These are phyloP conservation scores for Apiotrichum gracile DNA, from an alignment of 1,284 basidiomycete species.

Conservation along the genomic window DNA sequence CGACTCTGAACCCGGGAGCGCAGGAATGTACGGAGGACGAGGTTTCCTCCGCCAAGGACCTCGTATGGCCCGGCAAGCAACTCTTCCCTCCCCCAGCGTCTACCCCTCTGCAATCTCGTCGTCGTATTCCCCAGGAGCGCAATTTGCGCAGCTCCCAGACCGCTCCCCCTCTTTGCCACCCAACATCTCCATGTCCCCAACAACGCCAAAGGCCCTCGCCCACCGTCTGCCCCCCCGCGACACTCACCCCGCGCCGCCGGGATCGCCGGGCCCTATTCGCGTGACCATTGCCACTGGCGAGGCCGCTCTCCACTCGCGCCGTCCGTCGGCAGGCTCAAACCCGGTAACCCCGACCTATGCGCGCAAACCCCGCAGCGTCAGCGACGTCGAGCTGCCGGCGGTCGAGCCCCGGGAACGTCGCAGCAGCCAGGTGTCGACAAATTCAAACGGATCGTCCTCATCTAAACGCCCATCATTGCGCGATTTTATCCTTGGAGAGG, in stretches of 20 bases:
- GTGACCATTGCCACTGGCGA: neutral
- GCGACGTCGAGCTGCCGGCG: neutral
- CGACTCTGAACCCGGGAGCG: neutral
- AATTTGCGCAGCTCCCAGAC: neutral
- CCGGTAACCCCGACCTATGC: neutral
- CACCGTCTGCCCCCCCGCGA: neutral
- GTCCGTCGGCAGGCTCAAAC: neutral
- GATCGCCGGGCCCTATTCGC: neutral
- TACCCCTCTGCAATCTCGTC: neutral
- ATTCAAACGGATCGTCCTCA: slow-evolving; percentile 14
- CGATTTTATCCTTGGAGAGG: slow-evolving; percentile 45
- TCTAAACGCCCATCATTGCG: slow-evolving; percentile 25
- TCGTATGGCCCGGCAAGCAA: slow-evolving; percentile 15
- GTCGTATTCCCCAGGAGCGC: neutral
- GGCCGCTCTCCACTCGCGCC: neutral
- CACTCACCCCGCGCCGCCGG: neutral
- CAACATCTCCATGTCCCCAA: slow-evolving; percentile 12
- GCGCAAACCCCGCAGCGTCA: slow-evolving; percentile 3
- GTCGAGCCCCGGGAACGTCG: slow-evolving; percentile 28
- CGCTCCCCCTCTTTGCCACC: slow-evolving; percentile 12
- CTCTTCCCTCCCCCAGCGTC: neutral
- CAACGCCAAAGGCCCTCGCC: slow-evolving; percentile 16
- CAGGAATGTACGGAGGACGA: slow-evolving; percentile 20
- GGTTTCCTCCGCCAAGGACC: slow-evolving; percentile 33
- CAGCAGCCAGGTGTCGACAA: slow-evolving; percentile 29